Evolutionary conservation across 768 basidiomycete genomes (phyloP), one percentile per base, ranked within the genome.

Genomic region (Hericium rajendrae): DNA sequence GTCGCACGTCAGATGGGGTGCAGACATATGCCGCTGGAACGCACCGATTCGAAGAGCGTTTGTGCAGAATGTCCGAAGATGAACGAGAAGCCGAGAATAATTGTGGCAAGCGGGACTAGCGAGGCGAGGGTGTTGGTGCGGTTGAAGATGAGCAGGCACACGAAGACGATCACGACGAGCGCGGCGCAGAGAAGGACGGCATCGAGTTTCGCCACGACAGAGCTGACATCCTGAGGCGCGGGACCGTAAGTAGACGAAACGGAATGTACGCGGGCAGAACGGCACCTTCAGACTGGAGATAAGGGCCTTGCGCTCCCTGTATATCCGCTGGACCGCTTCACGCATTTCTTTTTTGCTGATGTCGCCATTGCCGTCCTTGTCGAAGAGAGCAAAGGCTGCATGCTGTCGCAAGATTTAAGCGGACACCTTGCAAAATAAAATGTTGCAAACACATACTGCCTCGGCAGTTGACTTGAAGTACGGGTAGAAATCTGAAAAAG

Each of bases 281-380:
- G 72, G 46, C 48, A 81, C 87, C 74, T 89, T 89, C 39, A 91
- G 74, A 62, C 85, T 80, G 18, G 85, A 75, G 3, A 78, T 81
- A 38, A 91, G 71, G 0, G 86, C 75, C 65, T 87, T 90, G 16
- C 88, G 79, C 67, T 91, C 88, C 51, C 79, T 75, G 65, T 91
- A 91, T 48, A 91, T 89, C 39, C 87, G 73, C 60, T 87, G 85
- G 6, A 91, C 88, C 1, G 85, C 86, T 64, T 88, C 86, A 38
- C 89, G 79, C 87, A 91, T 91, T 69, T 91, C 89, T 18, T 72
- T 75, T 66, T 83, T 89, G 2, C 76, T 78, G 50, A 91, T 85
- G 62, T 91, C 88, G 10, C 88, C 89, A 64, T 91, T 91, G n/a
- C 78, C 83, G 66, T 90, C 88, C 66, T 84, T 86, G 66, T 91